Base-by-base conservation (phyloP, 352 stramenopile species). In the Peronosclerospora sorghi region DNA sequence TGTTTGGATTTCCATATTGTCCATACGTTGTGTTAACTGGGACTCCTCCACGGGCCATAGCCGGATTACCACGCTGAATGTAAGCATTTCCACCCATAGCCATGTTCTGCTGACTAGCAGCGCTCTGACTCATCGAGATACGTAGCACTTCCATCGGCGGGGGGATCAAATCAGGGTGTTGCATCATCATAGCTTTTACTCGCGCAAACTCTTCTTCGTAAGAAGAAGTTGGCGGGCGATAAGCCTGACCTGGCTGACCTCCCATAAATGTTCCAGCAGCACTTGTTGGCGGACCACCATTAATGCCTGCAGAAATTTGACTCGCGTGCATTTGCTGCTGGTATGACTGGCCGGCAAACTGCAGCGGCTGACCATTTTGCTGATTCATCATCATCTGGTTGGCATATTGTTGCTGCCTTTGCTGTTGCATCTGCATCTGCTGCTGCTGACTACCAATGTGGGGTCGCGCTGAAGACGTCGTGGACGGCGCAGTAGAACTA, bases 171-270 rank as follows among this genome's bases (percentile, higher is more conserved):
- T 93, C 81, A 1, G 74, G 73, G 36, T 93, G 81, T 51, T 88
- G 75, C 67, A 85, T 86, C 68, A 91, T 86, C 81, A 90, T 90
- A 29, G 78, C 80, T 59, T 89, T 90, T 28, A 93, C 74, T 14
- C 80, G 68, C 46, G 82, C 77, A 51, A 89, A 84, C 49, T 93
- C 81, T 50, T 93, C 77, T 41, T 91, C 81, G 44, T 90, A 92
- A 7, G 68, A 79, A 18, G 78, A 83, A 6, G 63, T 77, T 5
- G 63, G 60, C 13, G 67, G 61, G 36, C 78, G 69, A 45, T 78
- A 90, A 6, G 55, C 44, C 43, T 78, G 73, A 9, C 45, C 35
- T 30, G 65, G 60, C 40, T 68, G 73, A 5, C 40, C 48, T 37
- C 68, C 65, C 67, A 89, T 87, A 46, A 82, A 87, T 51, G 72